Evolutionary conservation across 148 eudicot genomes (phyloP), one percentile per base, ranked within the genome.

Genomic region (Rhododendron mucronatum): DNA sequence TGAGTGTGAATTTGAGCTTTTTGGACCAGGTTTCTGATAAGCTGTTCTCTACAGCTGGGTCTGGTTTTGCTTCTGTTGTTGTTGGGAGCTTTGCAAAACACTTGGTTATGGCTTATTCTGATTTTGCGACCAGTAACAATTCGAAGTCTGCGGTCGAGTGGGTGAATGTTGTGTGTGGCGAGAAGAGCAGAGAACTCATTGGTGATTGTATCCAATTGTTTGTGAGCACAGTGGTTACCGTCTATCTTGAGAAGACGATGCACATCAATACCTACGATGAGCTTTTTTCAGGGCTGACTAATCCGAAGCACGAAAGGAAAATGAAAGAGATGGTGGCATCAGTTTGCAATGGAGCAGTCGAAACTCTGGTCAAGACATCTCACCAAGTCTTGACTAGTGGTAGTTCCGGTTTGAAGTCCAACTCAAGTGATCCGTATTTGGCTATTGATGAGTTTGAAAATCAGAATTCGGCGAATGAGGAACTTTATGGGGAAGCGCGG

Each of bases 61-160:
- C 92, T 6, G 94, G 98, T 78, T 97, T 97, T 86, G 98, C 95
- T 71, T 95, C 98, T 18, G 93, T 91, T 14, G 93, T 95, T 81
- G 92, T 91, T 71, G 99, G 98, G 86, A 97, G 95, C 85, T 94
- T 97, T 41, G 96, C 98, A 7, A 91, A 89, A 73, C 93, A 95
- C 88, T 73, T 94, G 86, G 98, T 95, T 21, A 41, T 89, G 85
- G 96, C 90, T 5, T 96, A 89, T 88, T 88, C 94, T 1, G 89
- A 83, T 86, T 87, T 59, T 33, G 81, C 67, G 18, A 37, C 33
- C 39, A 37, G 53, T 73, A 78, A 79, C 61, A 78, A 14, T 14
- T 82, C 82, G 10, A 16, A 44, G 13, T 85, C 89, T 9, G 63
- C 82, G 33, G 88, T 93, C 0, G 14, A 73, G 33, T 97, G 94